Percentiles rank a stretch among this genome's conserved stretches.
Conservation (phyloP, 2,329 filamentous ascomycete species). For the Pleoardoris graminearum region DNA sequence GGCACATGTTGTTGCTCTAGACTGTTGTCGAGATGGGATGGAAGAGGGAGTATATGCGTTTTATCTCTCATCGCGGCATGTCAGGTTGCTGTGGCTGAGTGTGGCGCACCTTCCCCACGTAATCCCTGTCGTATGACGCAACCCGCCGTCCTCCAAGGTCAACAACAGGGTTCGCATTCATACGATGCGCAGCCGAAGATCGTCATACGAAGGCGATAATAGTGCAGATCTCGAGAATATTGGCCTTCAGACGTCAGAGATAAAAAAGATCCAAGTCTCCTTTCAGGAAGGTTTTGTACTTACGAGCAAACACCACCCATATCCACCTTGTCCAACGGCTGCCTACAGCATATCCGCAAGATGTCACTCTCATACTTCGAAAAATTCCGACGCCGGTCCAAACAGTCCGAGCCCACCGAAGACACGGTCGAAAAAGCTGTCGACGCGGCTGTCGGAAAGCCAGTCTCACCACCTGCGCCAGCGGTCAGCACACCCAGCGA, state of each 20-base stretch:
- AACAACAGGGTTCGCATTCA: conserved; percentile 24
- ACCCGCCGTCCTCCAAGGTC: conserved; percentile 15
- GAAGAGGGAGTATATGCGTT: too few species aligned
- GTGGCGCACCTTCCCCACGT: conserved; percentile 16
- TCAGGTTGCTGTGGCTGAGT: background rate
- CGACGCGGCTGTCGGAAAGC: conserved; percentile 16
- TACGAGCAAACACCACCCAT: background rate
- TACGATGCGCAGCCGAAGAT: conserved; percentile 16
- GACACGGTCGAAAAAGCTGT: conserved; percentile 3
- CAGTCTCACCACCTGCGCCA: conserved; percentile 26
- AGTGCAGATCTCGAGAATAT: conserved; percentile 3
- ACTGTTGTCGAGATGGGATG: too few species aligned
- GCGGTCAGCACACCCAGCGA: conserved; percentile 31
- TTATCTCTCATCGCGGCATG: background rate
- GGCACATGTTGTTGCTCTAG: too few species aligned
- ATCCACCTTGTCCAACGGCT: background rate
- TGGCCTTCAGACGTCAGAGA: conserved; percentile 1
- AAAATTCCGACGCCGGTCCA: conserved; percentile 39
- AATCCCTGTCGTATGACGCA: conserved; percentile 39
- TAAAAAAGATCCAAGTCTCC: background rate
- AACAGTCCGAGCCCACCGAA: conserved; percentile 25
- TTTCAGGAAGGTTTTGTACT: background rate
- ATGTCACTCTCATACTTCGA: conserved; percentile 38
- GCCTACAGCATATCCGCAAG: background rate
- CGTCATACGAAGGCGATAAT: conserved; percentile 21